Conservation (phyloP, 306 rosid species). For the Cucumis cinereus region DNA sequence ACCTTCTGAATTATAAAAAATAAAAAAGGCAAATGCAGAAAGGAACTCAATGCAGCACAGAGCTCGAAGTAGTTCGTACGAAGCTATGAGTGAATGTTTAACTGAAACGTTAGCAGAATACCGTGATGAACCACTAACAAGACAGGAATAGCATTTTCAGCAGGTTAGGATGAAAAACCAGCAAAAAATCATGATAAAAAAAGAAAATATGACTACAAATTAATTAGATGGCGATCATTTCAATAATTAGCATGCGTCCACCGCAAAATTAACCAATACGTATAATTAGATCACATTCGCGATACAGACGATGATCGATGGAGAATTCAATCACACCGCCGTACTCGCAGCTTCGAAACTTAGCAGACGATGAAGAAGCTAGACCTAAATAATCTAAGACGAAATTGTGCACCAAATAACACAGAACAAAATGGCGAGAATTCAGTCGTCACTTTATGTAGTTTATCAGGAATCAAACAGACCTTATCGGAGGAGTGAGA, state of each 20-base stretch:
- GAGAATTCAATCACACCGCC: not conserved
- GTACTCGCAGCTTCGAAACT: not conserved
- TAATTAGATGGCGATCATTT: not conserved
- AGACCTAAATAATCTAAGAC: conserved; percentile 1
- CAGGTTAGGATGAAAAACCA: not conserved
- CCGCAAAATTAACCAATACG: not conserved
- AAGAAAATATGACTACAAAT: not conserved
- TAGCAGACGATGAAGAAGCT: not conserved
- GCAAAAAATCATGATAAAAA: not conserved
- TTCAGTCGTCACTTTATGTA: not conserved
- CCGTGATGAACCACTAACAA: not conserved
- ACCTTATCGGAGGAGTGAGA: conserved; percentile 74
- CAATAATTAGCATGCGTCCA: not conserved
- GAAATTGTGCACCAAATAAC: not conserved
- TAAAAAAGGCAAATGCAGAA: not conserved
- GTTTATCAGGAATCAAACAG: not conserved
- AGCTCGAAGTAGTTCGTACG: not conserved
- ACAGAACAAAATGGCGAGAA: not conserved
- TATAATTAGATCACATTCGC: not conserved
- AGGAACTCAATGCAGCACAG: not conserved
- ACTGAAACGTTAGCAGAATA: not conserved
- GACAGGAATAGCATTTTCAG: not conserved
- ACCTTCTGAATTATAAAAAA: not conserved
- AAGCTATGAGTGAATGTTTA: not conserved
- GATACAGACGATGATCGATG: not conserved